Conservation (phyloP, 106 monocot genomes). For the Amphibolis antarctica region DNA sequence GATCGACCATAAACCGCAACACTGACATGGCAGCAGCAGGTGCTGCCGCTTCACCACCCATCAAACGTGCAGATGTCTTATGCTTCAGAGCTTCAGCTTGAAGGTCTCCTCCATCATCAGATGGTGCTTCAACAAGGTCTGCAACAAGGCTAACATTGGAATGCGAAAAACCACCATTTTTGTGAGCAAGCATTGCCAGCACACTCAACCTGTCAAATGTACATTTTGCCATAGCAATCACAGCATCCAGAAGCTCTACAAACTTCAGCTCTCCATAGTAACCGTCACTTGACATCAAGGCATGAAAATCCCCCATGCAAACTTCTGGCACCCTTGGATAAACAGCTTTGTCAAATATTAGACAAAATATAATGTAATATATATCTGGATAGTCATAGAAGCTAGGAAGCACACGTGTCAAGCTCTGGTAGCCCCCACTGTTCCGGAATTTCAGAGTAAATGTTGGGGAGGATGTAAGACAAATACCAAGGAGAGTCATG, state of each 20-base stretch:
- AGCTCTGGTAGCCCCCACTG: constrained; percentile 73
- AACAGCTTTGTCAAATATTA: constrained; percentile 87
- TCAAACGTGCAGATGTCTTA: constrained; percentile 93
- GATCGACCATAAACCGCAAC: constrained; percentile 89
- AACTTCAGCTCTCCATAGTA: constrained; percentile 77
- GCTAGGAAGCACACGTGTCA: constrained; percentile 75
- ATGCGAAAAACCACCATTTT: constrained; percentile 60
- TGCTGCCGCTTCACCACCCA: constrained; percentile 95
- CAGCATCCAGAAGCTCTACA: constrained; percentile 76
- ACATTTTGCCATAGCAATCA: constrained; percentile 82
- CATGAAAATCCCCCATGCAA: constrained; percentile 91
- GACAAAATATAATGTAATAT: constrained; percentile 92
- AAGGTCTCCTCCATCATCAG: constrained; percentile 61
- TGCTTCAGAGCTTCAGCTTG: constrained; percentile 98
- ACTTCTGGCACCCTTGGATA: constrained; percentile 97
- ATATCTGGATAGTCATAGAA: constrained; percentile 98
- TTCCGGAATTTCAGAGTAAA: constrained; percentile 78
- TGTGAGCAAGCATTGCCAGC: constrained; percentile 65
- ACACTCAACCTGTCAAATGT: constrained; percentile 88
- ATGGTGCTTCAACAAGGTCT: constrained; percentile 60
- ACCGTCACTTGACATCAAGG: constrained; percentile 88
- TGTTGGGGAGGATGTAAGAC: constrained; percentile 83
- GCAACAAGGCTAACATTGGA: constrained; percentile 54
- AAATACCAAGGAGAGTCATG: constrained; percentile 93
- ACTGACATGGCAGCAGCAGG: constrained; percentile 77